phyloP scores from a whole-genome alignment of 73 alveolate species.

The Paramecium sonneborni region DNA sequence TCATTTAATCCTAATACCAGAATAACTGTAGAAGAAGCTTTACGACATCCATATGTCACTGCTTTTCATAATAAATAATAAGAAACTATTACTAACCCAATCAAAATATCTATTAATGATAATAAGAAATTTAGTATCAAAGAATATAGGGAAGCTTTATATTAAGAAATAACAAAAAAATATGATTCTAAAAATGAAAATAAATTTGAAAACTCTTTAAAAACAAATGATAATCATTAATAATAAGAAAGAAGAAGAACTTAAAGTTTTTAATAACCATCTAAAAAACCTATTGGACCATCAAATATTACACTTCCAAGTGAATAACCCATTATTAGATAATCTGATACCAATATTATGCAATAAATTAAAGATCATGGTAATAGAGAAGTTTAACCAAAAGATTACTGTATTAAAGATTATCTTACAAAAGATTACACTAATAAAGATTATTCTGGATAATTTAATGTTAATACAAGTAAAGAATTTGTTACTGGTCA shows the following conservation, averaged over 20 bases:
- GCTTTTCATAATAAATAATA: slow-evolving; percentile 86
- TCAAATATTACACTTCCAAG: not conserved
- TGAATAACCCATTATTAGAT: not conserved
- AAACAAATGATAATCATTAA: not conserved
- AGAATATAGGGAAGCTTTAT: slow-evolving; percentile 87
- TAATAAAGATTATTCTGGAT: not conserved
- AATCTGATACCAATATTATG: not conserved
- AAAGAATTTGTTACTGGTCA: not conserved
- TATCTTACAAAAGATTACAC: not conserved
- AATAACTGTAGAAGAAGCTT: slow-evolving; percentile 87
- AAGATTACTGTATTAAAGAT: not conserved
- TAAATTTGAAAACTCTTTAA: not conserved
- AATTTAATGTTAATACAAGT: not conserved
- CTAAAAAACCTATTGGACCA: not conserved
- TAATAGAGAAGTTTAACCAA: not conserved
- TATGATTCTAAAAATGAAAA: slow-evolving; percentile 60
- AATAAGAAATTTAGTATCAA: slow-evolving; percentile 83
- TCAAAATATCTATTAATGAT: slow-evolving; percentile 84
- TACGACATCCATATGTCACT: slow-evolving; percentile 89
- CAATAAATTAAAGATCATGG: not conserved
- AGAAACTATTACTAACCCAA: slow-evolving; percentile 78
- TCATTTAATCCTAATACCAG: slow-evolving; percentile 84
- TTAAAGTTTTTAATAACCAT: not conserved
- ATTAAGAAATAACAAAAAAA: slow-evolving; percentile 78
- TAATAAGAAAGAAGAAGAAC: slow-evolving; percentile 19